Conservation (phyloP, 2,329 filamentous ascomycete genomes). For the Colletotrichum coccodes region DNA sequence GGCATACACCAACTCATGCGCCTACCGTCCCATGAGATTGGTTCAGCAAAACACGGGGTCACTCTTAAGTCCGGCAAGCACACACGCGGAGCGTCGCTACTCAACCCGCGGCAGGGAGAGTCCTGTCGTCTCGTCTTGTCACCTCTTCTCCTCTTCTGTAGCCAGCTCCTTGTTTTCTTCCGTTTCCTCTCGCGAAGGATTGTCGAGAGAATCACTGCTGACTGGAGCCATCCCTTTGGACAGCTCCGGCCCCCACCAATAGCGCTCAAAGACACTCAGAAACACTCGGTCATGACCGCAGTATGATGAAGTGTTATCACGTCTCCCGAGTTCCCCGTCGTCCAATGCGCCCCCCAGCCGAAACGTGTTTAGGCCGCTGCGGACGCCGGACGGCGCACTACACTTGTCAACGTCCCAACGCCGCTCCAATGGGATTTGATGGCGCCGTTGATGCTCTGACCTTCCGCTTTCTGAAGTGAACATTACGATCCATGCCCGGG, state of each 20-base stretch:
- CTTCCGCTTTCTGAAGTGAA: conserved; percentile 18
- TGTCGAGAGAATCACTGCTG: conserved; percentile 6
- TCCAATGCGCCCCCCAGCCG: not conserved
- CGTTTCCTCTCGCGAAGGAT: not conserved
- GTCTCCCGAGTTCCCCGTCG: not conserved
- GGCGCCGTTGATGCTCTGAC: conserved; percentile 23
- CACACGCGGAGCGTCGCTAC: not conserved
- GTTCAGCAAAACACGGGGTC: conserved; percentile 6
- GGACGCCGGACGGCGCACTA: not conserved
- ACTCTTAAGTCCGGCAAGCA: conserved; percentile 23
- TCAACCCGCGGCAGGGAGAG: conserved; percentile 3
- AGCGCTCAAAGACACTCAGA: not conserved
- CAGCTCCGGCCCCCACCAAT: not conserved
- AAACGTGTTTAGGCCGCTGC: conserved; percentile 28
- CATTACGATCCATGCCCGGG: not conserved
- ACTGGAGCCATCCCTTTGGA: not conserved
- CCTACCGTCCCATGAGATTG: conserved; percentile 29
- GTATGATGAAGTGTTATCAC: conserved; percentile 4
- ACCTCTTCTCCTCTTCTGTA: not conserved
- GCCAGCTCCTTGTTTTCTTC: not conserved
- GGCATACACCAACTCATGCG: conserved; percentile 21
- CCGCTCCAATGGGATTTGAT: conserved; percentile 26
- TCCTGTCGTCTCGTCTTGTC: conserved; percentile 7
- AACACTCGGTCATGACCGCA: conserved; percentile 9
- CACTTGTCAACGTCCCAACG: not conserved